phyloP scores from a whole-genome alignment of 2,329 filamentous ascomycete genomes.

The Aspergillus carbonarius region DNA sequence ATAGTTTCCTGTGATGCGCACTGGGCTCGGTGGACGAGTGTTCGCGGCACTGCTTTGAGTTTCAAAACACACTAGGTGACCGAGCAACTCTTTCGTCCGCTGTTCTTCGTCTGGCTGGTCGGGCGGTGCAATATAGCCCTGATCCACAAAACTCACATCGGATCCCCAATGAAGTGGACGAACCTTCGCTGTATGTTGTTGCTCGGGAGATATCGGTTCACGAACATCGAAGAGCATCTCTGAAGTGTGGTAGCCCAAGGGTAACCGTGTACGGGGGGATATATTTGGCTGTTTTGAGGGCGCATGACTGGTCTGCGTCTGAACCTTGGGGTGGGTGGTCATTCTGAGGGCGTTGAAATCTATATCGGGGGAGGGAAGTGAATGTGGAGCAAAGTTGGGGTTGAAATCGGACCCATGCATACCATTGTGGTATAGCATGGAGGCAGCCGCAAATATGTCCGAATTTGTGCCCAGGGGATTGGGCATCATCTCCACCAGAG shows the following conservation, averaged over 20 bases:
- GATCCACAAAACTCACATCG: slow-evolving; percentile 62
- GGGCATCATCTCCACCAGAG: slow-evolving; percentile 21
- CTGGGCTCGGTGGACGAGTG: slow-evolving; percentile 60
- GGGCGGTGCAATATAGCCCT: slow-evolving; percentile 59
- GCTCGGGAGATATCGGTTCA: slow-evolving; percentile 34
- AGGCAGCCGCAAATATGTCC: slow-evolving; percentile 60
- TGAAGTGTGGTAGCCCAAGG: slow-evolving; percentile 36
- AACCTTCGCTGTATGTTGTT: slow-evolving; percentile 41
- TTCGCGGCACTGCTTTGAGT: slow-evolving; percentile 58
- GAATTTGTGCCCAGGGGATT: slow-evolving; percentile 29
- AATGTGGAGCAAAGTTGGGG: slow-evolving; percentile 31
- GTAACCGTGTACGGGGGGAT: slow-evolving; percentile 22
- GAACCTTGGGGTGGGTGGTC: slow-evolving; percentile 20
- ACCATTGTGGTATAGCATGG: slow-evolving; percentile 47
- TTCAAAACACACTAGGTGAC: slow-evolving; percentile 58
- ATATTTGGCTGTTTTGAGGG: slow-evolving; percentile 14
- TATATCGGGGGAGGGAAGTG: slow-evolving; percentile 24
- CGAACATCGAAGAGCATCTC: slow-evolving; percentile 41
- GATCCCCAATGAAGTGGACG: slow-evolving; percentile 64
- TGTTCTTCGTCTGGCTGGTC: slow-evolving; percentile 60
- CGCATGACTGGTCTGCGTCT: slow-evolving; percentile 14
- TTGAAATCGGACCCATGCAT: slow-evolving; percentile 30
- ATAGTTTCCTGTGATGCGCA: slow-evolving; percentile 23
- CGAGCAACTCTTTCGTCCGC: slow-evolving; percentile 56
- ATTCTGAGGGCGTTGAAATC: slow-evolving; percentile 20